Evolutionary conservation across 306 rosid genomes (phyloP).

Genomic region (Sphenostylis stenocarpa): DNA sequence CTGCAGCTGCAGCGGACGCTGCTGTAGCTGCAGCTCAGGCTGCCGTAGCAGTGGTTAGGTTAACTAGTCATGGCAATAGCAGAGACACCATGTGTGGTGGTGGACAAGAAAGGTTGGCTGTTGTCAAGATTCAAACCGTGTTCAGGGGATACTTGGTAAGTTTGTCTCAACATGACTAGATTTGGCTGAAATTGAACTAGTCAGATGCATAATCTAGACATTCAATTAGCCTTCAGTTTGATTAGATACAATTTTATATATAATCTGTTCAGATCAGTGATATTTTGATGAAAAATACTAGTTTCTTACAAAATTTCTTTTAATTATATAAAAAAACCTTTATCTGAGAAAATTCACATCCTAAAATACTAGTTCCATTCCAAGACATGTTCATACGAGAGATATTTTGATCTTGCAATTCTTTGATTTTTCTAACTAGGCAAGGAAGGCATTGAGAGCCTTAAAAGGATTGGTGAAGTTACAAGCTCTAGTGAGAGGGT

Average conservation of each 20-base stretch:
- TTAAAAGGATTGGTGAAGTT: constrained; percentile 87
- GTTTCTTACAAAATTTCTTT: too few species aligned
- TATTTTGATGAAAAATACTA: not conserved
- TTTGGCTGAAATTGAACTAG: not conserved
- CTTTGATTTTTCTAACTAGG: constrained; percentile 42
- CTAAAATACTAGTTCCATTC: not conserved
- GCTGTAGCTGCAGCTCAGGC: constrained; percentile 95
- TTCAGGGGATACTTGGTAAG: constrained; percentile 77
- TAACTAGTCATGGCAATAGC: constrained; percentile 79
- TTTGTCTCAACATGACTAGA: not conserved
- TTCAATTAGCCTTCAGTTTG: not conserved
- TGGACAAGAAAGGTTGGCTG: constrained; percentile 70
- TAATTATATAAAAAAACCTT: not conserved
- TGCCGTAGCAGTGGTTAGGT: constrained; percentile 83
- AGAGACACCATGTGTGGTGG: constrained; percentile 68
- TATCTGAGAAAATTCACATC: not conserved
- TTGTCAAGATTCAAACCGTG: constrained; percentile 75
- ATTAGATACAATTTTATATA: not conserved
- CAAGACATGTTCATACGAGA: not conserved
- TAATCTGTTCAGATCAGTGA: not conserved
- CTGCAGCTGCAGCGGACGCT: constrained; percentile 92
- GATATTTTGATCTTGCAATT: not conserved
- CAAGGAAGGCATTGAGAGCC: constrained; percentile 89
- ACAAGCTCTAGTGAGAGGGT: constrained; percentile 90
- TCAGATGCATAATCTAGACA: not conserved